Base-by-base conservation (phyloP, 495 filamentous ascomycete genomes). In the Clavariopsis aquatica region DNA sequence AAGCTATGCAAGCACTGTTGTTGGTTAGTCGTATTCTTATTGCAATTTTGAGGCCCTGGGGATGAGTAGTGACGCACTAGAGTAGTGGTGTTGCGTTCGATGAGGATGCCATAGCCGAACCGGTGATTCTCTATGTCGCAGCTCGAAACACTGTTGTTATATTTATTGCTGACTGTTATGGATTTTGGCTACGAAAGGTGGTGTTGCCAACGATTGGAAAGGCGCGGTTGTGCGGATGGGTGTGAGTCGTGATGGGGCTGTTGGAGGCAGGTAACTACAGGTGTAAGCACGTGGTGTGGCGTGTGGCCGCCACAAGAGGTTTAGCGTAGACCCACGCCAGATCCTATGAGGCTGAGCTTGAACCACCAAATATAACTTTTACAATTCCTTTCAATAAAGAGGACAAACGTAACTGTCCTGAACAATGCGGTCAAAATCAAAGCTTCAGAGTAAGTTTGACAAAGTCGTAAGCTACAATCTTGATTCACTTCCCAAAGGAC, bases 1-100 rank as follows among this genome's bases (percentile, higher is more conserved):
- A 85, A 31, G 93, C 90, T 70, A 97, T 93, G 80, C 92, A 96
- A 71, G 92, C 85, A 80, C 92, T 96, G 74, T 49, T 49, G 23
- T 31, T 9, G 38, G 78, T 55, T 3, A 27, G 57, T 62, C 38
- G 58, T 43, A 5, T 17, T 51, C 13, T 46, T 49, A 9, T 20
- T 17, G 29, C 24, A n/a, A 46, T 23, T 13, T 36, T 36, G 31
- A 6, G 31, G 38, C 15, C 8, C 2, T 6, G 34, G 10, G 15
- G 15, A 56, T 17, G 47, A 47, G 34, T n/a, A 29, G n/a, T 5
- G 53, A 53, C 87, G 66, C 80, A 91, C 89, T 93, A 93, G 77
- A 93, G 87, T 64, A 93, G 81, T 65, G 85, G 89, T 61, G 86
- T 90, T 67, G 86, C 78, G 47, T 85, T 85, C 26, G 90, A 93